phyloP scores from a whole-genome alignment of 495 filamentous ascomycete species.

The Penicillium psychrofluorescens region DNA sequence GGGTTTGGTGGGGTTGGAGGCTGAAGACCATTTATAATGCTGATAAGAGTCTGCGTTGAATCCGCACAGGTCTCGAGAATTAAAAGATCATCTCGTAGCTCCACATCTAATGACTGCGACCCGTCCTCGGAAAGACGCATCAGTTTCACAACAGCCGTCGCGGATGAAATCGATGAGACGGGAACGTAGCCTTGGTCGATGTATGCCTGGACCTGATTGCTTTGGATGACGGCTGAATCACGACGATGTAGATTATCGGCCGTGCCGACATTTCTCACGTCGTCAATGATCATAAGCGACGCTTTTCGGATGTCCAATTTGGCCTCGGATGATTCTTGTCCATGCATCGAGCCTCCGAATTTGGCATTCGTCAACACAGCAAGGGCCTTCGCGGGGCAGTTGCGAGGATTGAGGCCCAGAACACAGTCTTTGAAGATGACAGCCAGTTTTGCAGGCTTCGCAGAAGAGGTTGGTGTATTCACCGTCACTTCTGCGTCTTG shows the following conservation, averaged over 20 bases:
- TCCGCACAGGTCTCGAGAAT: constrained; percentile 94
- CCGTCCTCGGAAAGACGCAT: constrained; percentile 43
- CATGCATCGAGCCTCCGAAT: constrained; percentile 54
- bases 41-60: constrained; percentile 88
- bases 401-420: constrained; percentile 79
- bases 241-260: constrained; percentile 39
- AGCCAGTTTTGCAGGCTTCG: constrained; percentile 58
- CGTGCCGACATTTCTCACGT: constrained; percentile 47
- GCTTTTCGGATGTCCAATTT: constrained; percentile 67
- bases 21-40: constrained; percentile 68
- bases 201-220: constrained; percentile 57
- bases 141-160: constrained; percentile 55
- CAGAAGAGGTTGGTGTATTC: too few relatives aligned
- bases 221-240: constrained; percentile 39
- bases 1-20: constrained; percentile 77
- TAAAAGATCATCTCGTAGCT: constrained; percentile 75
- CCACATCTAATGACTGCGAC: constrained; percentile 65
- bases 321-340: constrained; percentile 51
- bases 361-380: constrained; percentile 72
- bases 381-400: constrained; percentile 62
- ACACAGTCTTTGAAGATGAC: constrained; percentile 70
- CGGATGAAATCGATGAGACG: constrained; percentile 76
- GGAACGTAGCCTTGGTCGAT: constrained; percentile 71
- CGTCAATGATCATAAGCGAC: constrained; percentile 76
- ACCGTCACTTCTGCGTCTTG: constrained; percentile 3